Evolutionary conservation across 805 yeast genomes (phyloP).

Genomic region (Teunomyces atbi): DNA sequence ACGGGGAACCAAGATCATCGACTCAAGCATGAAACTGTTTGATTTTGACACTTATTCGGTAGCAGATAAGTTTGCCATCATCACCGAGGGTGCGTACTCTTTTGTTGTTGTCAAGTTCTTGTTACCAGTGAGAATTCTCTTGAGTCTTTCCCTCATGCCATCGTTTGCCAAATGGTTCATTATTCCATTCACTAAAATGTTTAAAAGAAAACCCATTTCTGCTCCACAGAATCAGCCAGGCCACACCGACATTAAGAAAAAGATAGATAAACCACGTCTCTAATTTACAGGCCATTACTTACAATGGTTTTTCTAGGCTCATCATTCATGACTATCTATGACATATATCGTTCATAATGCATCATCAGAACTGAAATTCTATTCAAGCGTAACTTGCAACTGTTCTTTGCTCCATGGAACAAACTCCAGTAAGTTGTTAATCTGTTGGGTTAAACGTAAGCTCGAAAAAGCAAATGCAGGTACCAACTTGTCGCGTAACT

Average conservation of each 20-base stretch:
- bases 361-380: slow-evolving; percentile 5
- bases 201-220: slow-evolving; percentile 12
- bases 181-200: slow-evolving; percentile 41
- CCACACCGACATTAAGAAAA: slow-evolving; percentile 13
- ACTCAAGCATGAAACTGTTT: slow-evolving; percentile 44
- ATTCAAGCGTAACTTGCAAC: slow-evolving; percentile 34
- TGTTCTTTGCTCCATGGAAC: slow-evolving; percentile 37
- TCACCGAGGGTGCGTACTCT: slow-evolving; percentile 74
- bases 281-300: no score
- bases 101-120: slow-evolving; percentile 64
- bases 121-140: slow-evolving; percentile 51
- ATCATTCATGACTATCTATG: slow-evolving; percentile 8
- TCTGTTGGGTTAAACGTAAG: slow-evolving; percentile 21
- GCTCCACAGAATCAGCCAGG: slow-evolving; percentile 4
- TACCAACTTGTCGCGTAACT: slow-evolving; percentile 37
- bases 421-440: slow-evolving; percentile 30
- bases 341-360: slow-evolving; percentile 1
- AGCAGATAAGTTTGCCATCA: slow-evolving; percentile 51
- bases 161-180: slow-evolving; percentile 53
- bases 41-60: slow-evolving; percentile 35
- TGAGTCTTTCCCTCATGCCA: slow-evolving; percentile 56
- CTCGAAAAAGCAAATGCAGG: slow-evolving; percentile 39
- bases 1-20: slow-evolving; percentile 58
- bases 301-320: slow-evolving; percentile 1
- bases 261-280: slow-evolving; percentile 35